Conservation (phyloP, 2,329 filamentous ascomycete genomes). For the Clonostachys byssicola region DNA sequence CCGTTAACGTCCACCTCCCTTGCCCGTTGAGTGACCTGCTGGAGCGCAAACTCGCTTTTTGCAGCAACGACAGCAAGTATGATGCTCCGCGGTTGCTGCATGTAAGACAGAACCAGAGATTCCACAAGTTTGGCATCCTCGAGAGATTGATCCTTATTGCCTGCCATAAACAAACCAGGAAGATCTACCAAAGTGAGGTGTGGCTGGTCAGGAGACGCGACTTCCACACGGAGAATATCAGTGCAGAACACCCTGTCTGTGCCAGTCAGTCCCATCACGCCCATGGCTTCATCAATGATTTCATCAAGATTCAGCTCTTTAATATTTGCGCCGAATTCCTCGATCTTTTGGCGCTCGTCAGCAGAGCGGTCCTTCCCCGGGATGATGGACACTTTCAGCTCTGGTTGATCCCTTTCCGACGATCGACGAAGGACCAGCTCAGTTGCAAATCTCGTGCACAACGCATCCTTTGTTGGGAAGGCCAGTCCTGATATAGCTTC, state of each 20-base stretch:
- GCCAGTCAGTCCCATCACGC: slow-evolving; percentile 41
- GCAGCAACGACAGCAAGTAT: slow-evolving; percentile 56
- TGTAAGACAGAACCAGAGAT: slow-evolving; percentile 48
- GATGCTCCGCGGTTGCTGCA: slow-evolving; percentile 50
- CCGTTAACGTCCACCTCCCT: slow-evolving; percentile 13
- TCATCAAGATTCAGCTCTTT: slow-evolving; percentile 17
- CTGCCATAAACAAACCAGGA: slow-evolving; percentile 47
- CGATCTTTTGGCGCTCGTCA: slow-evolving; percentile 14
- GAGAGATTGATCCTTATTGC: slow-evolving; percentile 39
- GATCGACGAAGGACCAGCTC: slow-evolving; percentile 52
- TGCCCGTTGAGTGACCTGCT: slow-evolving; percentile 48
- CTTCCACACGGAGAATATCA: slow-evolving; percentile 42
- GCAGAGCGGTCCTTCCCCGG: slow-evolving; percentile 20
- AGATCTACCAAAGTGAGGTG: slow-evolving; percentile 57
- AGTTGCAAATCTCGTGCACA: slow-evolving; percentile 61
- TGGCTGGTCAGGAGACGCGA: slow-evolving; percentile 38
- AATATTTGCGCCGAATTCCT: slow-evolving; percentile 14
- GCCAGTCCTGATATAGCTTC: slow-evolving; percentile 59
- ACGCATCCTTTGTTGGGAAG: slow-evolving; percentile 52
- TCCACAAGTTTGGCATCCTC: slow-evolving; percentile 37
- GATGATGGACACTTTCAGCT: slow-evolving; percentile 23
- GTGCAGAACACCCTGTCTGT: slow-evolving; percentile 31
- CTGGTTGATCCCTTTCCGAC: slow-evolving; percentile 13
- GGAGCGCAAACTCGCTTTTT: slow-evolving; percentile 53
- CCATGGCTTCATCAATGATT: slow-evolving; percentile 32